Conservation (phyloP, 1,284 basidiomycete genomes). For the Xerocomus amazonicus region DNA sequence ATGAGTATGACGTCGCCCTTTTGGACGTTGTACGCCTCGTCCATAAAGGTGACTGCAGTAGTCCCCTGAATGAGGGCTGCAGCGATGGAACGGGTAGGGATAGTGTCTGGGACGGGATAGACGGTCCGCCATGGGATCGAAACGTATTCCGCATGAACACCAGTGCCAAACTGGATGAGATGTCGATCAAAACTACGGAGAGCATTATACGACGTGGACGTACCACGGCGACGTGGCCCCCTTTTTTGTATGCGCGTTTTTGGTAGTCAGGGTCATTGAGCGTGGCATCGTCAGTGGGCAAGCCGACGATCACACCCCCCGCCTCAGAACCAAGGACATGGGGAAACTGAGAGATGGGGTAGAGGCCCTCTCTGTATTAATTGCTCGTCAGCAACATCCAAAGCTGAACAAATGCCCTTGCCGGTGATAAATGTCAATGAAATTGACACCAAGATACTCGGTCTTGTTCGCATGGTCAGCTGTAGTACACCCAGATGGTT, state of each 20-base stretch:
- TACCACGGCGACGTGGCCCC: constrained; percentile 64
- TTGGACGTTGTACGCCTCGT: constrained; percentile 83
- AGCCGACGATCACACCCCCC: constrained; percentile 68
- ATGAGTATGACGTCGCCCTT: constrained; percentile 73
- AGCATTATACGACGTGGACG: constrained; percentile 20
- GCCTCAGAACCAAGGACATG: constrained; percentile 77
- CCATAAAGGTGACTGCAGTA: constrained; percentile 77
- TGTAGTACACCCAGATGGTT: constrained; percentile 3
- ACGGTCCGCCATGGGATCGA: constrained; percentile 62
- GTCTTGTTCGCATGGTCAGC: constrained; percentile 38
- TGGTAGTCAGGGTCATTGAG: constrained; percentile 57
- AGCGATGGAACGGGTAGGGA: constrained; percentile 67
- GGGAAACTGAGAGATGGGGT: constrained; percentile 60
- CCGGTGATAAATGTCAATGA: constrained; percentile 82
- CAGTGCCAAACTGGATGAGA: constrained; percentile 46
- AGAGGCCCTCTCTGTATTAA: constrained; percentile 51
- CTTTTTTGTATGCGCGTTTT: constrained; percentile 54
- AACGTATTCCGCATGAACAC: constrained; percentile 75
- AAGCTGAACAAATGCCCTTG: constrained; percentile 16
- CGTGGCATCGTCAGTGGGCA: constrained; percentile 60
- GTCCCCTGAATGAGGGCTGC: constrained; percentile 73
- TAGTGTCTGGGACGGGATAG: constrained; percentile 54
- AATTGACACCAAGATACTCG: constrained; percentile 79
- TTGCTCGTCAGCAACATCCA: constrained; percentile 2
- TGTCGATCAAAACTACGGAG: neutral